These are phyloP conservation scores for Suillus subaureus DNA, from an alignment of 768 basidiomycete species.

Conservation along the genomic window DNA sequence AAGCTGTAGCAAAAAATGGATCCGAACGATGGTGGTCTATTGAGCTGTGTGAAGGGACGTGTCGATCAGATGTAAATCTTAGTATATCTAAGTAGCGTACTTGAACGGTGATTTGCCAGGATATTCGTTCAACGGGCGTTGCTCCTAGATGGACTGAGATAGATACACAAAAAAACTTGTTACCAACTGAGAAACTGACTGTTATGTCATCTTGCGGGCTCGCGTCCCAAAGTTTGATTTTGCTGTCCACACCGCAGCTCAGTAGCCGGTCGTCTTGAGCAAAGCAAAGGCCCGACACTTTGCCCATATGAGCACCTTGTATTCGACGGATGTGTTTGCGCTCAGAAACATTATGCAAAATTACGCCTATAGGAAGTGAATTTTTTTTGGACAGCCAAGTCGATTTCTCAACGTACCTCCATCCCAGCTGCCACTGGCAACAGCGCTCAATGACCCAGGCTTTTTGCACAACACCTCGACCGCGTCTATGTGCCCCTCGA, in stretches of 20 bases:
- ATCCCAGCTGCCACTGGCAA: slow-evolving; percentile 95
- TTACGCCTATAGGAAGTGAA: slow-evolving; percentile 58
- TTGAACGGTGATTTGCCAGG: slow-evolving; percentile 90
- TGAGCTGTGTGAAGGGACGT: slow-evolving; percentile 55
- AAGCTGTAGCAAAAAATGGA: slow-evolving; percentile 91
- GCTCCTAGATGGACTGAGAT: slow-evolving; percentile 24
- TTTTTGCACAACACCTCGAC: slow-evolving; percentile 84
- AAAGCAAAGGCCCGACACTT: slow-evolving; percentile 82
- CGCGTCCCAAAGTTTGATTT: slow-evolving; percentile 79
- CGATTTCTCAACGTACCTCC: slow-evolving; percentile 66
- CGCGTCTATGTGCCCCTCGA: slow-evolving; percentile 94
- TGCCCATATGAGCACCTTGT: slow-evolving; percentile 79
- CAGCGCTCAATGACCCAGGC: slow-evolving; percentile 68
- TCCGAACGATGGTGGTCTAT: slow-evolving; percentile 94
- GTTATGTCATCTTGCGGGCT: slow-evolving; percentile 39
- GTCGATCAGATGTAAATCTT: not conserved
- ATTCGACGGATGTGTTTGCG: slow-evolving; percentile 56
- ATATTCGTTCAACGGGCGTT: slow-evolving; percentile 76
- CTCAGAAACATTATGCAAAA: slow-evolving; percentile 79
- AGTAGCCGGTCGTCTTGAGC: slow-evolving; percentile 62
- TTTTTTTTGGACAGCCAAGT: not conserved
- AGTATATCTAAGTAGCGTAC: slow-evolving; percentile 39
- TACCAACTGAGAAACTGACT: slow-evolving; percentile 30
- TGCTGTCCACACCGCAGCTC: slow-evolving; percentile 83
- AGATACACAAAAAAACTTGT: slow-evolving; percentile 9